Evolutionary conservation across 2,329 filamentous ascomycete genomes (phyloP), one percentile per base, ranked within the genome.

Genomic region (Dactylellina drechsleri): DNA sequence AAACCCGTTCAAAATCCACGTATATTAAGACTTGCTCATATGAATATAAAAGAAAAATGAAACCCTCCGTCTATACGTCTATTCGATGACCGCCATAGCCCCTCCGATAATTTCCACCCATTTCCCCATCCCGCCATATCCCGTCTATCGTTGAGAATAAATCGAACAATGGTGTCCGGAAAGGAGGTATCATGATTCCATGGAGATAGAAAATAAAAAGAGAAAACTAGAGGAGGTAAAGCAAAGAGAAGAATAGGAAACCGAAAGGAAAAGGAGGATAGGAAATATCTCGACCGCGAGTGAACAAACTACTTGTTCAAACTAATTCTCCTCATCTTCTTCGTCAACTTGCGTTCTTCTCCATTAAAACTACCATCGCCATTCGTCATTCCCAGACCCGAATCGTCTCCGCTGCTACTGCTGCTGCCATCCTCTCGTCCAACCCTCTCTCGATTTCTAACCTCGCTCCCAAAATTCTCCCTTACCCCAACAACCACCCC

Each of bases 321-420:
- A 78, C 79, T 79, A 77, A 79, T 74, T 65, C 77, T 76, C 73
- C 79, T 67, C 72, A 79, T 78, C 76, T 78, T 78, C 78, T 79
- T 79, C 78, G 79, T 77, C 77, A 79, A 79, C 52, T 71, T 62
- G 77, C 77, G 77, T 76, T 78, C 76, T 50, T 75, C 71, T 64
- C 70, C 73, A 59, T 65, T 77, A 53, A 58, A 4, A 5, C 31
- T 36, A 36, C 31, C 31, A 36, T 36, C 28, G 36, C 58, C 16
- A 58, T 53, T 52, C 58, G 43, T 59, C 43, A 60, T 40, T 43
- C 56, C 18, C 16, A 18, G 18, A 23, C 47, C 62, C 16, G 57
- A 70, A 57, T 70, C 54, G 20, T 62, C 49, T 16, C 47, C 68
- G 36, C 50, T 67, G 31, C 61, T 47, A 28, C 57, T 54, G 40